A percentile compares a stretch with the other conserved stretches of the same genome.
These are phyloP conservation scores for Monilinia fructigena DNA, from an alignment of 2,329 filamentous ascomycete species.

Conservation along the genomic window DNA sequence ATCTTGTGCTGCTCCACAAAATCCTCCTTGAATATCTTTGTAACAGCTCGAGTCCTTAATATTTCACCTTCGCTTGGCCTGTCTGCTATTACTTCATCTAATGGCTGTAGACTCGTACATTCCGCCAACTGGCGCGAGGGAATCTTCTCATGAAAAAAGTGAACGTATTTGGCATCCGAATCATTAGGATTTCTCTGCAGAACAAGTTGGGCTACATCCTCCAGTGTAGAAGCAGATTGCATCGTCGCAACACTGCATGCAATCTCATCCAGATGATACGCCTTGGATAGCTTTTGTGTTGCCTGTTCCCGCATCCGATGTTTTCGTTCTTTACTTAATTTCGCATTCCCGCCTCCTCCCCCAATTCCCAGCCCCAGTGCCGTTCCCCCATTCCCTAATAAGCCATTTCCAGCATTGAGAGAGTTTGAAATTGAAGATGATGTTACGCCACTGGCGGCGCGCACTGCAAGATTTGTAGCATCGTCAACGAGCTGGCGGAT, in stretches of 20 bases:
- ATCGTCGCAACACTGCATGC: slow-evolving; percentile 80
- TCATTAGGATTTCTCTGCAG: slow-evolving; percentile 67
- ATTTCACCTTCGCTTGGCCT: slow-evolving; percentile 64
- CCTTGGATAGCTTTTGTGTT: slow-evolving; percentile 71
- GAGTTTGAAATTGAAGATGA: slow-evolving; percentile 61
- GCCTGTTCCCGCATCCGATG: slow-evolving; percentile 79
- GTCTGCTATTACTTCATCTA: slow-evolving; percentile 66
- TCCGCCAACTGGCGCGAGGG: slow-evolving; percentile 71
- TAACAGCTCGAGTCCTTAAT: slow-evolving; percentile 70
- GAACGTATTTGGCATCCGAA: slow-evolving; percentile 78
- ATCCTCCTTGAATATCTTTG: slow-evolving; percentile 74
- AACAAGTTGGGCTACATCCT: slow-evolving; percentile 73
- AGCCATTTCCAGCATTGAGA: slow-evolving; percentile 51
- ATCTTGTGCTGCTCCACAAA: slow-evolving; percentile 66
- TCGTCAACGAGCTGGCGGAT: slow-evolving; percentile 78
- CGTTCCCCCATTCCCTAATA: slow-evolving; percentile 48
- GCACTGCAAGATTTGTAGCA: slow-evolving; percentile 73
- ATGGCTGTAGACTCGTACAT: slow-evolving; percentile 63
- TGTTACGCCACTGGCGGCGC: slow-evolving; percentile 71
- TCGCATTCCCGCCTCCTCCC: slow-evolving; percentile 57
- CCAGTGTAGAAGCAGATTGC: slow-evolving; percentile 74
- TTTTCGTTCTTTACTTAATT: slow-evolving; percentile 72
- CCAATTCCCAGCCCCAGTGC: slow-evolving; percentile 58
- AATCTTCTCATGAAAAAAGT: slow-evolving; percentile 91
- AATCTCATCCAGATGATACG: slow-evolving; percentile 80